These are phyloP conservation scores for Exophiala calicioides DNA, from an alignment of 2,329 filamentous ascomycete species.

Conservation along the genomic window DNA sequence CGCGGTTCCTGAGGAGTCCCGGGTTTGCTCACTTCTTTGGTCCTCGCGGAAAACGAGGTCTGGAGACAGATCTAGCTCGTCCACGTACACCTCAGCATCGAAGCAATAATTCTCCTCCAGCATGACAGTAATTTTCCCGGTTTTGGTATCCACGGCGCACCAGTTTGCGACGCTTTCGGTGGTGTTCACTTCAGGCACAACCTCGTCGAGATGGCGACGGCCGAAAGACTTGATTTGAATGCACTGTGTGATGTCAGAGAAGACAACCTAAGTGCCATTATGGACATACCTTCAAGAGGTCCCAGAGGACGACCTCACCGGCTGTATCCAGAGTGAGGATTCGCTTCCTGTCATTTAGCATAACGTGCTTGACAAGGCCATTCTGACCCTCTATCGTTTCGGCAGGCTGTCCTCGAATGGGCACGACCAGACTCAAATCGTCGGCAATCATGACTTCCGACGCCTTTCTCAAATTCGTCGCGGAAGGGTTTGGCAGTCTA, in stretches of 20 bases:
- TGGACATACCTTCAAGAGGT: conserved; percentile 72
- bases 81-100: conserved; percentile 94
- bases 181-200: conserved; percentile 83
- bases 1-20: not conserved
- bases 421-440: conserved; percentile 53
- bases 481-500: conserved; percentile 54
- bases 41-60: conserved; percentile 84
- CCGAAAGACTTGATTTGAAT: conserved; percentile 88
- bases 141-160: conserved; percentile 93
- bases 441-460: conserved; percentile 58
- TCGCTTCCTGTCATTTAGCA: conserved; percentile 86
- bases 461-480: conserved; percentile 52
- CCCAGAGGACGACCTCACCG: conserved; percentile 93
- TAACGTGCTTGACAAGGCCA: conserved; percentile 86
- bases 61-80: conserved; percentile 75
- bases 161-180: conserved; percentile 88
- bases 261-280: not conserved
- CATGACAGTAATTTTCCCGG: conserved; percentile 85
- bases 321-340: conserved; percentile 92
- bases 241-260: conserved; percentile 58
- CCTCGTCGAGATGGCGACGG: conserved; percentile 89
- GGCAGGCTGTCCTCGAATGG: conserved; percentile 67
- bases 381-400: conserved; percentile 94
- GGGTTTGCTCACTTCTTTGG: conserved; percentile 71
- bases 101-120: conserved; percentile 95